phyloP scores from a whole-genome alignment of 2,329 filamentous ascomycete genomes.

The Sporothrix brunneoviolacea region DNA sequence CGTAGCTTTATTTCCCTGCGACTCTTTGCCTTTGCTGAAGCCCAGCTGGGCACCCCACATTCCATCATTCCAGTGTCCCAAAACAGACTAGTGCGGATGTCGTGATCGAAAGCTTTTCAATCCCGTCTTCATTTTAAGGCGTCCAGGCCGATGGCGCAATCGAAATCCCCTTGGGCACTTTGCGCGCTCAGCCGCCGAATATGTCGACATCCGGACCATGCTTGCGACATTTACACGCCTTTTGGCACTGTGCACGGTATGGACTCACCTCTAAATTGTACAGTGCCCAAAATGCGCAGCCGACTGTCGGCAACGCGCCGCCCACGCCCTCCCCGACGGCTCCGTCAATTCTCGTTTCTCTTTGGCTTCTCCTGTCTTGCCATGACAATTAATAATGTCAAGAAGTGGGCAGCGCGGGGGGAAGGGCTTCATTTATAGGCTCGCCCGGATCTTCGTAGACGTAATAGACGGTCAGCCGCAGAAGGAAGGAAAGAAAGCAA shows the following conservation, averaged over 20 bases:
- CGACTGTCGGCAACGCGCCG: too few relatives aligned
- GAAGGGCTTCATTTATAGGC: neutral
- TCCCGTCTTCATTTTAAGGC: constrained; percentile 1
- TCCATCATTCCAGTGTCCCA: neutral
- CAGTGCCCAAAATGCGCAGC: neutral
- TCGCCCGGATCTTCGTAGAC: neutral
- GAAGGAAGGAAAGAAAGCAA: neutral
- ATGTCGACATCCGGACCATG: constrained; percentile 23
- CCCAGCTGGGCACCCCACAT: constrained; percentile 8
- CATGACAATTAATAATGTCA: too few relatives aligned
- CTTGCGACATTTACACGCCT: neutral
- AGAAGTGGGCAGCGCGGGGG: neutral
- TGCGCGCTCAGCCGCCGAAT: constrained; percentile 8
- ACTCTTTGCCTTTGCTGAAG: neutral
- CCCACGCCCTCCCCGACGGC: neutral
- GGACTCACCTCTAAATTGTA: neutral
- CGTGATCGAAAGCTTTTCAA: constrained; percentile 27
- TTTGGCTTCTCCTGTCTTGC: neutral
- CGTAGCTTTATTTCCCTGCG: neutral
- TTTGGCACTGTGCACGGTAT: constrained; percentile 4
- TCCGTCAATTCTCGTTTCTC: neutral
- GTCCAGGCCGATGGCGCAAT: constrained; percentile 19
- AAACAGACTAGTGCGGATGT: constrained; percentile 30
- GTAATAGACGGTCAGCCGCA: neutral
- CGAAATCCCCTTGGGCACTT: constrained; percentile 8